Conservation (phyloP, 495 filamentous ascomycete genomes). For the Schizothecium vesticola region DNA sequence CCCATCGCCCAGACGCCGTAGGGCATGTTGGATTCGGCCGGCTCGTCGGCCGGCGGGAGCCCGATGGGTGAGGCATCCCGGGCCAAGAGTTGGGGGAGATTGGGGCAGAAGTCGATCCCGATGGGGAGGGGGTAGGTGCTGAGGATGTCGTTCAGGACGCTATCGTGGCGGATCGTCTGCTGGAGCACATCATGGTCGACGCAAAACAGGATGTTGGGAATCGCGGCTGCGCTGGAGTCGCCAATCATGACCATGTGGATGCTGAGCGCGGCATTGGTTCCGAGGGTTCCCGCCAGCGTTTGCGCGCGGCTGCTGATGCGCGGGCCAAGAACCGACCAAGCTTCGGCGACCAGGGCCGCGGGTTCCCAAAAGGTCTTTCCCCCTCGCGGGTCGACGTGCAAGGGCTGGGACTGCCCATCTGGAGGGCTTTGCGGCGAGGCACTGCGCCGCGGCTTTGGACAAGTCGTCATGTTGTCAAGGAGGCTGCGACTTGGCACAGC, state of each 20-base stretch:
- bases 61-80: neutral
- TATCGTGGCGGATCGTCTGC: neutral
- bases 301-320: neutral
- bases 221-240: neutral
- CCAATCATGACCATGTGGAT: constrained; percentile 6
- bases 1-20: neutral
- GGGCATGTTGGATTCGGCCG: neutral
- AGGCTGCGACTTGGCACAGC: no score
- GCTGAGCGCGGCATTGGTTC: neutral
- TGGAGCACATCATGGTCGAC: neutral
- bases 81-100: neutral
- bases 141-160: neutral
- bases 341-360: neutral
- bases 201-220: neutral
- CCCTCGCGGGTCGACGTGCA: neutral
- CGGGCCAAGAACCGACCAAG: neutral
- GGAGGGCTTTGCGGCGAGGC: no score
- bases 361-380: neutral
- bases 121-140: neutral
- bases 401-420: no score
- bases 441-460: no score
- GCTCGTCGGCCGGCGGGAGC: neutral
- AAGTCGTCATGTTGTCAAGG: no score
- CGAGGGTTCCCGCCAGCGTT: neutral
- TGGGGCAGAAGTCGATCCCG: neutral